phyloP scores from a whole-genome alignment of 2,329 filamentous ascomycete genomes.

The Fusarium acutatum region DNA sequence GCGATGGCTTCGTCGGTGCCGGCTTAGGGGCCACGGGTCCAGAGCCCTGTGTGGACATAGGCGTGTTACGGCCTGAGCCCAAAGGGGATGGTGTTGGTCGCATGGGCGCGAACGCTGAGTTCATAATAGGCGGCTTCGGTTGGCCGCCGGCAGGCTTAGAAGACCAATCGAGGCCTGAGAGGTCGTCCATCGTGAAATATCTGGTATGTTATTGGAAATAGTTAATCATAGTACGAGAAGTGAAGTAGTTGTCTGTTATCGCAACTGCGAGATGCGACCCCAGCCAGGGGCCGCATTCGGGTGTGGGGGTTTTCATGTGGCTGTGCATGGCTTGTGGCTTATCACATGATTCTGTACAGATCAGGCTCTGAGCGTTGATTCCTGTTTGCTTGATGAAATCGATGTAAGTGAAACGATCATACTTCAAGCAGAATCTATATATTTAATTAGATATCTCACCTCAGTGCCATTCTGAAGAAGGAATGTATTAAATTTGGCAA shows the following conservation, averaged over 20 bases:
- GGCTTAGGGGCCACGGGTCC: constrained; percentile 54
- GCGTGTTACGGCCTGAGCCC: constrained; percentile 64
- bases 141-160: constrained; percentile 49
- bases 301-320: constrained; percentile 37
- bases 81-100: constrained; percentile 66
- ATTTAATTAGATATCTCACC: not conserved
- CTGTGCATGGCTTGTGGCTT: constrained; percentile 28
- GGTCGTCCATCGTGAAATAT: constrained; percentile 64
- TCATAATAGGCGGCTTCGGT: constrained; percentile 52
- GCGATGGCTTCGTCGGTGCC: constrained; percentile 59
- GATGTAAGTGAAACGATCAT: not conserved
- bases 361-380: not conserved
- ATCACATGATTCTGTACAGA: constrained; percentile 20
- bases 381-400: not conserved
- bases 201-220: constrained; percentile 33
- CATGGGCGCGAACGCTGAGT: constrained; percentile 59
- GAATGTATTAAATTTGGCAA: not conserved
- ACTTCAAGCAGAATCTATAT: not conserved
- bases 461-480: not conserved
- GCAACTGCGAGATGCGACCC: constrained; percentile 30
- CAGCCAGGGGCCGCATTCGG: constrained; percentile 37
- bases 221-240: constrained; percentile 39
- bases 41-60: constrained; percentile 60
- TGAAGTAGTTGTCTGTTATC: constrained; percentile 29
- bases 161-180: constrained; percentile 69